Evolutionary conservation across 768 basidiomycete genomes (phyloP), one percentile per base, ranked within the genome.

Genomic region (Hirschioporus abietinus): DNA sequence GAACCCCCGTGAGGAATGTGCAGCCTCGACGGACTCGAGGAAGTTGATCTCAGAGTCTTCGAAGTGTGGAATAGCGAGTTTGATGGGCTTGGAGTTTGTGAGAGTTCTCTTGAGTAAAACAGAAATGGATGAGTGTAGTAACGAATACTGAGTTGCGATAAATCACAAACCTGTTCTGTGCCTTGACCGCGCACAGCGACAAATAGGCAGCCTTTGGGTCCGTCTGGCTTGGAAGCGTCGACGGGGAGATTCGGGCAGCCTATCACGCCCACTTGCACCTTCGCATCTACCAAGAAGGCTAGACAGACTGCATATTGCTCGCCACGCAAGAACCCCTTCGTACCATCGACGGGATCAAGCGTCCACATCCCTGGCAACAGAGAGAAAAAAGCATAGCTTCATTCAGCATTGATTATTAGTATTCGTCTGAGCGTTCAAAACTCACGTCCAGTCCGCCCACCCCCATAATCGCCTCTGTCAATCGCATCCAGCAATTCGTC

Each of bases 271-370:
- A 97, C 81, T 73, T 93, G 82, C 36, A 94, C 92, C 64, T 87
- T 75, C 0, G 90, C 84, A 69, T 95, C 87, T 58, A 92, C 82
- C 72, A 96, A 87, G 65, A 97, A 80, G 0, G 94, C 90, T 10
- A 97, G 78, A 75, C 95, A 96, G 23, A 97, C 92, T 5, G 95
- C 95, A 74, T 94, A 97, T 76, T 97, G 95, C 66, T 90, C 93
- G 3, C 93, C 93, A 4, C 95, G 86, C 24, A 96, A 81, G 81
- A 97, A 96, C 0, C 95, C 95, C 74, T 93, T 94, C 9, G 95
- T 97, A 7, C 95, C 95, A 76, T 96, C 95, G 66, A 97, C 94
- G 63, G 92, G 91, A 75, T 92, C 91, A 63, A 93, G 86, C 1
- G 90, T 91, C 92, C 92, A 94, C 82, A 91, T 88, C 27, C 90